These are phyloP conservation scores for Picea engelmannii DNA, from an alignment of 83 land plant genomes.

Conservation along the genomic window DNA sequence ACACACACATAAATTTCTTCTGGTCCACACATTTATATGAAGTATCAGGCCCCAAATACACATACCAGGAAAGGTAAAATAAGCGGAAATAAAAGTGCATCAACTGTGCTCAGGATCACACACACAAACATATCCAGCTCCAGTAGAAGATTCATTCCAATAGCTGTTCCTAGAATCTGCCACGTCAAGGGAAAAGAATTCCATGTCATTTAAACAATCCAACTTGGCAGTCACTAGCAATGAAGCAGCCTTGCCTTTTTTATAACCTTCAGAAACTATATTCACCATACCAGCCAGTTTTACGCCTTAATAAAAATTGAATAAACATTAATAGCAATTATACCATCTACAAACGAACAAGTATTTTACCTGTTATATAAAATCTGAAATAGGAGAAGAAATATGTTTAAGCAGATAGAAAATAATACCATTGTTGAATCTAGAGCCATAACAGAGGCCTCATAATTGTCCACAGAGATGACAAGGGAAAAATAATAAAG, in stretches of 20 bases:
- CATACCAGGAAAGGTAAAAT: constrained; percentile 52
- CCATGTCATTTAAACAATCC: not conserved
- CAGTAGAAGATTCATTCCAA: constrained; percentile 68
- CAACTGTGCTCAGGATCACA: constrained; percentile 49
- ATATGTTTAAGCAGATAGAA: not conserved
- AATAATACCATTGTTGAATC: constrained; percentile 71
- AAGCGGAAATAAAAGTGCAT: constrained; percentile 48
- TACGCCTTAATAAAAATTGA: not conserved
- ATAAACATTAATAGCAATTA: not conserved
- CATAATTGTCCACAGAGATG: constrained; percentile 20
- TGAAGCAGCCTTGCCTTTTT: not conserved
- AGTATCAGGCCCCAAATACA: not conserved
- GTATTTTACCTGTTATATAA: too few species aligned
- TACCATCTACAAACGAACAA: too few species aligned
- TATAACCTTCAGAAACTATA: not conserved
- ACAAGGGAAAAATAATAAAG: not conserved
- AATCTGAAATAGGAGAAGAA: not conserved
- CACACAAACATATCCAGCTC: constrained; percentile 56
- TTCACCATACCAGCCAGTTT: not conserved
- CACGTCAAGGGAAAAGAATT: not conserved
- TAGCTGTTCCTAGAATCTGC: constrained; percentile 81
- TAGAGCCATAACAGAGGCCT: constrained; percentile 55
- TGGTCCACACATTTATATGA: not conserved
- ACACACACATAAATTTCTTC: not conserved
- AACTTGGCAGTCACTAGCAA: not conserved